A percentile compares a stretch with the other conserved stretches of the same genome.
Evolutionary conservation across 768 basidiomycete species (phyloP).

Genomic region (Lactifluus pinguis): DNA sequence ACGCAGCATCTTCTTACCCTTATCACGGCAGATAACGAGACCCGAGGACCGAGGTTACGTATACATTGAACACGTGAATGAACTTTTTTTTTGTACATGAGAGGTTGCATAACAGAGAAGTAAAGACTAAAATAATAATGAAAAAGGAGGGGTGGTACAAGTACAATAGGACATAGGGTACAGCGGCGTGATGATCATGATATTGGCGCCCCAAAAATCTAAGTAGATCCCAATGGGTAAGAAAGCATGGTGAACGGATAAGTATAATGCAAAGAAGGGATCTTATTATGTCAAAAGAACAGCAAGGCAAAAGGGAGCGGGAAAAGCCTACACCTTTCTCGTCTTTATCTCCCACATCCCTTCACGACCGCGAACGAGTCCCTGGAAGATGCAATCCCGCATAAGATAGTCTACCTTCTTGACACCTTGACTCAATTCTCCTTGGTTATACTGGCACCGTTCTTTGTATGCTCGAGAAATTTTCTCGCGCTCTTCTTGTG

Average conservation of each 20-base stretch:
- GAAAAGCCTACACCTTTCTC: constrained; percentile 20
- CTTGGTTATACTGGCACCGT: constrained; percentile 32
- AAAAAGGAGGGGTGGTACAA: background rate
- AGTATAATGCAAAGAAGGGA: constrained; percentile 10
- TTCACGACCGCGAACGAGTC: constrained; percentile 42
- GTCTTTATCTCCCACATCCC: constrained; percentile 64
- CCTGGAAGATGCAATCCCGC: constrained; percentile 41
- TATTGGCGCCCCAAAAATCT: constrained; percentile 3
- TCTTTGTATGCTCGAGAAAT: constrained; percentile 38
- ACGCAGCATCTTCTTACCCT: background rate
- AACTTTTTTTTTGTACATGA: background rate
- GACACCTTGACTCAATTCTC: constrained; percentile 37
- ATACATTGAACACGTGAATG: background rate
- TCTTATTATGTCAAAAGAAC: background rate
- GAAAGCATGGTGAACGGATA: constrained; percentile 10
- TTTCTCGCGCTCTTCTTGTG: constrained; percentile 33
- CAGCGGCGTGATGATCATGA: no score
- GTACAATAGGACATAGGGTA: constrained; percentile 3
- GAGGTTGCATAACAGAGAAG: background rate
- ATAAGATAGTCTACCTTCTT: constrained; percentile 54
- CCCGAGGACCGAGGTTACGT: background rate
- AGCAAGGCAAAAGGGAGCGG: background rate
- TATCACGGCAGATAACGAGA: background rate
- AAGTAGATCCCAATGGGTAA: constrained; percentile 5
- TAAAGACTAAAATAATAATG: background rate